These are phyloP conservation scores for Phytophthora lateralis DNA, from an alignment of 352 stramenopile genomes.

Conservation along the genomic window DNA sequence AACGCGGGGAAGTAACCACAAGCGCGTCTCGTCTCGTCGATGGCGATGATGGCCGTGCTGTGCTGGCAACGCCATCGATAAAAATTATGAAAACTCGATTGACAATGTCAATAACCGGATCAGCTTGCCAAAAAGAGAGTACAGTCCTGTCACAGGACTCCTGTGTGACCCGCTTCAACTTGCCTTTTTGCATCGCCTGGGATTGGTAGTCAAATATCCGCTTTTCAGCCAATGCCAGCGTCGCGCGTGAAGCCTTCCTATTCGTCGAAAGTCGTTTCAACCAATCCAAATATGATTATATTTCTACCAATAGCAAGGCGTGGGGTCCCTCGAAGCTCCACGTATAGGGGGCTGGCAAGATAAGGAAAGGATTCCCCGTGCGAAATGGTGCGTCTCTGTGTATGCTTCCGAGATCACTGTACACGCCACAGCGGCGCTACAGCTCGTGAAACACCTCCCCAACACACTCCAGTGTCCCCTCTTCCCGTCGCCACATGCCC, in stretches of 20 bases:
- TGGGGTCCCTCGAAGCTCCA: slow-evolving; percentile 30
- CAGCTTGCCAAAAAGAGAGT: not conserved
- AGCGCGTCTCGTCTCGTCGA: not conserved
- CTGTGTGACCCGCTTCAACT: slow-evolving; percentile 22
- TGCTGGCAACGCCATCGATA: no score
- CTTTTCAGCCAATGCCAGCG: slow-evolving; percentile 18
- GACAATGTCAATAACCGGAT: not conserved
- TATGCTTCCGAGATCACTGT: slow-evolving; percentile 6
- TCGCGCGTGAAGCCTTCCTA: slow-evolving; percentile 1
- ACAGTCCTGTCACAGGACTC: no score
- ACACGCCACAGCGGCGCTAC: not conserved
- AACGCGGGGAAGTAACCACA: not conserved
- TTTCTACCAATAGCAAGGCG: not conserved
- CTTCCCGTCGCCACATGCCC: not conserved
- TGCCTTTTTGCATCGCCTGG: not conserved
- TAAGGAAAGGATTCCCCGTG: slow-evolving; percentile 39
- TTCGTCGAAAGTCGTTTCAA: slow-evolving; percentile 25
- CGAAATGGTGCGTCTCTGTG: slow-evolving; percentile 32
- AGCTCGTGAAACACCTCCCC: not conserved
- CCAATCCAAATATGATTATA: not conserved
- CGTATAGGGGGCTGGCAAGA: slow-evolving; percentile 36
- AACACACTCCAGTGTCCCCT: not conserved
- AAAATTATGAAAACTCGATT: no score
- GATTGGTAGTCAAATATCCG: slow-evolving; percentile 7
- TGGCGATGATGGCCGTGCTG: no score